Evolutionary conservation across 768 basidiomycete genomes (phyloP).

Genomic region (Lactarius hatsudake): DNA sequence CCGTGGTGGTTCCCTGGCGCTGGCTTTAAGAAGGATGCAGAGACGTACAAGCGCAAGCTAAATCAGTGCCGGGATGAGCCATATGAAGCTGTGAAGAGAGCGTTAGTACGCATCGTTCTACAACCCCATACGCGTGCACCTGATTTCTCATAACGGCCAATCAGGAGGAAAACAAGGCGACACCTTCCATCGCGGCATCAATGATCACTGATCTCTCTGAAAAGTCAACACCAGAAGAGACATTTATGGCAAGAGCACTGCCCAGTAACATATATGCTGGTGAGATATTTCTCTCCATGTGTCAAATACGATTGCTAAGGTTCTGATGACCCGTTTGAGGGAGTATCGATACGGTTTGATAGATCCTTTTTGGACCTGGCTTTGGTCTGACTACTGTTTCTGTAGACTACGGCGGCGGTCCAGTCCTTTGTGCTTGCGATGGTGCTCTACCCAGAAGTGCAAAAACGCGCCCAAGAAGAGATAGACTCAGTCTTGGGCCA

Average conservation of each 20-base stretch:
- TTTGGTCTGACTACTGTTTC: background rate
- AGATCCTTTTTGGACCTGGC: background rate
- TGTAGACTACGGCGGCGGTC: constrained; percentile 24
- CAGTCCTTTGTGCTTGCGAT: constrained; percentile 34
- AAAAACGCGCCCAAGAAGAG: constrained; percentile 34
- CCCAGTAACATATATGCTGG: constrained; percentile 16
- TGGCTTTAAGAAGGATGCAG: constrained; percentile 29
- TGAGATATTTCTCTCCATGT: background rate
- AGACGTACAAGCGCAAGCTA: constrained; percentile 22
- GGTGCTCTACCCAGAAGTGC: constrained; percentile 34
- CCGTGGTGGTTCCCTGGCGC: constrained; percentile 35
- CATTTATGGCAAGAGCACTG: constrained; percentile 12
- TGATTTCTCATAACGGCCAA: background rate
- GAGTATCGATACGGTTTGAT: constrained; percentile 19
- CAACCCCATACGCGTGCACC: background rate
- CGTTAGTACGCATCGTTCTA: constrained; percentile 24
- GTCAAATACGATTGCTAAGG: background rate
- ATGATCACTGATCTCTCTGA: constrained; percentile 10
- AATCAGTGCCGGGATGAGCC: constrained; percentile 27
- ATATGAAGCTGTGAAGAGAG: constrained; percentile 28
- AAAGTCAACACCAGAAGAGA: constrained; percentile 10
- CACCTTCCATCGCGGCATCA: constrained; percentile 13
- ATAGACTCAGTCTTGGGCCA: constrained; percentile 29
- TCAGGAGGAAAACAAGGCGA: constrained; percentile 9
- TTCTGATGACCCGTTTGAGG: background rate